A percentile compares a stretch with the other conserved stretches of the same genome.
These are phyloP conservation scores for Fusarium redolens DNA, from an alignment of 2,329 filamentous ascomycete species.

Conservation along the genomic window DNA sequence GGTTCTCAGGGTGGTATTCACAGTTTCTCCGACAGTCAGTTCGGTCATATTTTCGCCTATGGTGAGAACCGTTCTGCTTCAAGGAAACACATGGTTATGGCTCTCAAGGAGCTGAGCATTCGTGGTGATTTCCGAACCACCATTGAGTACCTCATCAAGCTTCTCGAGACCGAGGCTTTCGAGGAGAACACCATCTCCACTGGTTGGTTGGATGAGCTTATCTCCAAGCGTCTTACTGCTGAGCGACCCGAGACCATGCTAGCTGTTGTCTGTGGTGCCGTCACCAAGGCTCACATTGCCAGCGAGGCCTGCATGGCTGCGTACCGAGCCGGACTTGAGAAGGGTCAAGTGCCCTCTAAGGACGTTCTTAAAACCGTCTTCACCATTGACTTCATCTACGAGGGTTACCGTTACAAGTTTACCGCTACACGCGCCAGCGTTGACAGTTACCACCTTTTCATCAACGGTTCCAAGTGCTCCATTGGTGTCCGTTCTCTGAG, in stretches of 20 bases:
- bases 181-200: constrained; percentile 99
- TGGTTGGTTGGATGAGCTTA: constrained; percentile 98
- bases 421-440: constrained; percentile 91
- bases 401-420: constrained; percentile 96
- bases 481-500: constrained; percentile 93
- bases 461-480: constrained; percentile 96
- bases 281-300: constrained; percentile 94
- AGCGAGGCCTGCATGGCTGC: constrained; percentile 89
- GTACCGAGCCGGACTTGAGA: constrained; percentile 90
- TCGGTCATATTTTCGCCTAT: constrained; percentile 99
- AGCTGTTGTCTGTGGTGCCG: constrained; percentile 94
- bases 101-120: constrained; percentile 98
- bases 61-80: constrained; percentile 97
- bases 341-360: constrained; percentile 96
- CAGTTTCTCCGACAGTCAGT: constrained; percentile 99
- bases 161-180: constrained; percentile 97
- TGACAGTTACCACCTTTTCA: constrained; percentile 97
- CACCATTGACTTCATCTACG: constrained; percentile 98
- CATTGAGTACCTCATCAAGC: constrained; percentile 98
- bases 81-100: constrained; percentile 98
- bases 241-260: constrained; percentile 94
- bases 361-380: constrained; percentile 98
- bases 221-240: constrained; percentile 95
- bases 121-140: constrained; percentile 99
- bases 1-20: constrained; percentile 96